Evolutionary conservation across 192 early-diverging fungal genomes (phyloP), one percentile per base, ranked within the genome.

Genomic region (Cetraspora pellucida): DNA sequence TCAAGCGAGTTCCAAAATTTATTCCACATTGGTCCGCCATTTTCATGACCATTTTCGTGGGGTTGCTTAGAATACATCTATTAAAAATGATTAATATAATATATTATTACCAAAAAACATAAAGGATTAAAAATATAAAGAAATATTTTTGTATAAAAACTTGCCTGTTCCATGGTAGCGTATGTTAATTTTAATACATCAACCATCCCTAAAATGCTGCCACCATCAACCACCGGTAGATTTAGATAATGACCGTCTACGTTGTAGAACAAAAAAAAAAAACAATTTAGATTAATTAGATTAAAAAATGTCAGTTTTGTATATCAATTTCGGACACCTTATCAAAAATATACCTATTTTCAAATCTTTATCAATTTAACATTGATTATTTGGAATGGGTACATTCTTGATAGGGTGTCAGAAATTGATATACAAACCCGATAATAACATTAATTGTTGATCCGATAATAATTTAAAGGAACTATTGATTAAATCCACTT

Each of bases 101-200:
- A 19, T 37, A 37, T 37, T 37, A 37, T 37, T 37, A 37, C n/a
- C n/a, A n/a, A n/a, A n/a, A n/a, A 47, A 74, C n/a, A 43, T 14
- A 16, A 47, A 55, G 10, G 73, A 37, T 10, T 50, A 25, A 31
- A 45, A 23, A 37, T 44, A n/a, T 19, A 27, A 17, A 23, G 0
- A 17, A 6, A 68, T 27, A 21, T 25, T 43, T 59, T n/a, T 21
- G 44, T 65, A 16, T 85, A 94, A n/a, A n/a, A n/a, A n/a, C n/a
- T n/a, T n/a, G n/a, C 91, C 84, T 94, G 92, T 80, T 92, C 93
- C 79, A 95, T 84, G 21, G 90, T 93, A 8, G 90, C 89, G 69
- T 93, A 95, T 61, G 93, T 94, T 75, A 95, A 82, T 74, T 90
- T 90, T 57, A 95, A 86, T 13, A 95, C 93, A 79, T 95, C 93